Conservation (phyloP, 2,329 filamentous ascomycete species). For the Aphanocladium album region DNA sequence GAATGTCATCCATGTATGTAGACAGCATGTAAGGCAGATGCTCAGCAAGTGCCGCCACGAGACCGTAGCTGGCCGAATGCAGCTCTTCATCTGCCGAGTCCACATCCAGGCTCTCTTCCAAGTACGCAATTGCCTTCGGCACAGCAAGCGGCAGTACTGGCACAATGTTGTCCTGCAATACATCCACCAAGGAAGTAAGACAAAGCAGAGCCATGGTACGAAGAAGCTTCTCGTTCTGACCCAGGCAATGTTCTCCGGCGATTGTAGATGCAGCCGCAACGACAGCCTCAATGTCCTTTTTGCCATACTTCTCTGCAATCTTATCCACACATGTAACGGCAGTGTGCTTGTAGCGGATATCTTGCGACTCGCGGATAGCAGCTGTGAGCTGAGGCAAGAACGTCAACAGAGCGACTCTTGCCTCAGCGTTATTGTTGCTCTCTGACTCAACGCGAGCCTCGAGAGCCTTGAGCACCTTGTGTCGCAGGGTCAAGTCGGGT, state of each 20-base stretch:
- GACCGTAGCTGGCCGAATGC: slow-evolving; percentile 76
- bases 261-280: slow-evolving; percentile 71
- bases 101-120: slow-evolving; percentile 56
- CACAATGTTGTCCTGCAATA: slow-evolving; percentile 79
- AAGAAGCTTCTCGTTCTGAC: slow-evolving; percentile 65
- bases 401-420: slow-evolving; percentile 65
- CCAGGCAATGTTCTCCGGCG: slow-evolving; percentile 69
- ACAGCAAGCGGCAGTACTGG: slow-evolving; percentile 75
- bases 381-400: slow-evolving; percentile 75
- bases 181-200: slow-evolving; percentile 82
- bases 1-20: slow-evolving; percentile 64
- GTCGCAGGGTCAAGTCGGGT: slow-evolving; percentile 68
- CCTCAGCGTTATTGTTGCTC: slow-evolving; percentile 61
- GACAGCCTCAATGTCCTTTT: slow-evolving; percentile 77
- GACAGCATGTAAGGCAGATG: slow-evolving; percentile 89
- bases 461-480: slow-evolving; percentile 75
- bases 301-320: slow-evolving; percentile 91
- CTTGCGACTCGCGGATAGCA: slow-evolving; percentile 67
- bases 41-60: slow-evolving; percentile 74
- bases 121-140: slow-evolving; percentile 64
- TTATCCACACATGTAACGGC: slow-evolving; percentile 87
- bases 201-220: slow-evolving; percentile 83
- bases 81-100: slow-evolving; percentile 56
- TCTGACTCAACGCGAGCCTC: slow-evolving; percentile 73
- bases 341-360: slow-evolving; percentile 74